A percentile compares a stretch with the other conserved stretches of the same genome.
These are phyloP conservation scores for Eucalyptus regnans DNA, from an alignment of 345 rosid genomes.

Conservation along the genomic window DNA sequence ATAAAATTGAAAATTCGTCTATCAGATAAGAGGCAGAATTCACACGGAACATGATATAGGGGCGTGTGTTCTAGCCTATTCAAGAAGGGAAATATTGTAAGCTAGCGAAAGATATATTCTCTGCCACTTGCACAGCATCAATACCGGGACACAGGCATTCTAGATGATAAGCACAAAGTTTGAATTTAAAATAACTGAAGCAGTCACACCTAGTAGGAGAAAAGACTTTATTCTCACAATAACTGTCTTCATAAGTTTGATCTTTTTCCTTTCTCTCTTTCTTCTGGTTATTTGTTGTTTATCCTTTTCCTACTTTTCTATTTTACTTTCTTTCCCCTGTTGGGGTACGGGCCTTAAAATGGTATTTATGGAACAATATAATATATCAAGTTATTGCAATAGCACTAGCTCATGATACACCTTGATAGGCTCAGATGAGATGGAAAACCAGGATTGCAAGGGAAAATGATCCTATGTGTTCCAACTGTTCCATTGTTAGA, in stretches of 20 bases:
- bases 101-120: background rate
- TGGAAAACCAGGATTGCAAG: background rate
- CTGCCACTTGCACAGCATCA: background rate
- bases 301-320: background rate
- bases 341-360: background rate
- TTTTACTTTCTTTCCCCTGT: background rate
- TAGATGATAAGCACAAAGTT: background rate
- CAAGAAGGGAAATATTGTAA: background rate
- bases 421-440: background rate
- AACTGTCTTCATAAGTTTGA: background rate
- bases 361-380: background rate
- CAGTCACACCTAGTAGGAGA: background rate
- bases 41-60: background rate
- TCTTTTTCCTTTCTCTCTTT: background rate
- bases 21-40: background rate
- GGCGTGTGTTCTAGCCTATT: background rate
- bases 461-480: background rate
- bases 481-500: background rate
- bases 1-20: background rate
- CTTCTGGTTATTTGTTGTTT: background rate
- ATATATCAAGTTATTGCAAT: background rate
- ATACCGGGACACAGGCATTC: background rate
- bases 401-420: background rate
- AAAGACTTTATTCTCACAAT: background rate
- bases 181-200: background rate